Conservation (phyloP, 73 alveolate genomes). For the Stentor roeselii region DNA sequence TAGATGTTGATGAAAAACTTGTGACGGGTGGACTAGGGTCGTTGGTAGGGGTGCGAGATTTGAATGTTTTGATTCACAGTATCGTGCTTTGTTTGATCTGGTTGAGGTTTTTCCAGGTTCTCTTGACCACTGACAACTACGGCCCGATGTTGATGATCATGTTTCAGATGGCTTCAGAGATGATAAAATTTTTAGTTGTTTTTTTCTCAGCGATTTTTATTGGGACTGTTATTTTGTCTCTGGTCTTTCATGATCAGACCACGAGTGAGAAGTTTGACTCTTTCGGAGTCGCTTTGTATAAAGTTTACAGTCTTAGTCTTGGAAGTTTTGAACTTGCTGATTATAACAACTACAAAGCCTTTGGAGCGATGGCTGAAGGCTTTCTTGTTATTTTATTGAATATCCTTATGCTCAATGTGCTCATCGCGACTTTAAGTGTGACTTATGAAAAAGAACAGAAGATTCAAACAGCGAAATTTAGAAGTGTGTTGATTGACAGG, state of each 20-base stretch:
- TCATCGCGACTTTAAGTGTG: constrained; percentile 53
- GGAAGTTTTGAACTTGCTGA: neutral
- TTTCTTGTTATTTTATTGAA: constrained; percentile 54
- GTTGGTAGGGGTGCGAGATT: too few species aligned
- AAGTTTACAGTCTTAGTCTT: neutral
- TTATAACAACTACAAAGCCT: neutral
- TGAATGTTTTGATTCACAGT: constrained; percentile 13
- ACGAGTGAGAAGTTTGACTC: neutral
- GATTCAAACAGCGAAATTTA: constrained; percentile 49
- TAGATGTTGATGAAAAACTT: too few species aligned
- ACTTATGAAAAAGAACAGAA: constrained; percentile 50
- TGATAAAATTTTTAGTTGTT: neutral
- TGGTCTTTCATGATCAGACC: neutral
- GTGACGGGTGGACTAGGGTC: too few species aligned
- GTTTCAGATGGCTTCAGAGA: neutral
- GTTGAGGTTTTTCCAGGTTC: neutral
- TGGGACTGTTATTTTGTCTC: neutral
- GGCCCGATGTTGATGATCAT: constrained; percentile 23
- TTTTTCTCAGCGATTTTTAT: neutral
- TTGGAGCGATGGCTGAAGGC: constrained; percentile 51
- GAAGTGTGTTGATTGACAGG: constrained; percentile 56
- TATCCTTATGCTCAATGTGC: constrained; percentile 49
- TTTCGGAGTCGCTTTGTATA: neutral
- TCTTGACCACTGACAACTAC: neutral
- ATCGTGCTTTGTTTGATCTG: neutral